Conservation (phyloP, 1,139 yeast species). For the Nadsonia starkeyi-henricii region DNA sequence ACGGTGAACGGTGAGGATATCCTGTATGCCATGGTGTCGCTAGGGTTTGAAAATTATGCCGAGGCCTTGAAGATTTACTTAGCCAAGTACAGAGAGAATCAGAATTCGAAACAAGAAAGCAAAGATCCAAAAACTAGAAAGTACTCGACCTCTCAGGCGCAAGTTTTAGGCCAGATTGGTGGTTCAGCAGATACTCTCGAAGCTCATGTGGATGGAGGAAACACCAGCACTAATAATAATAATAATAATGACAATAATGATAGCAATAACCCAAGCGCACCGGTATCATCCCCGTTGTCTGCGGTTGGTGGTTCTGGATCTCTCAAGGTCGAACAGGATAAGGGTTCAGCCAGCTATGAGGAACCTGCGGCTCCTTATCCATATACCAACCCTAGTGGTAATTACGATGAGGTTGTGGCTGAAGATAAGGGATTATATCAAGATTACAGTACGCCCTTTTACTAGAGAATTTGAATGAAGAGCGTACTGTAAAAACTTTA, state of each 20-base stretch:
- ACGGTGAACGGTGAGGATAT: constrained; percentile 64
- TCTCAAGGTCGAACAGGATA: not conserved
- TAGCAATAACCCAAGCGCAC: not conserved
- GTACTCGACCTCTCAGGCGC: not conserved
- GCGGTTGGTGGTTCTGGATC: not conserved
- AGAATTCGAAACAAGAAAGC: constrained; percentile 15
- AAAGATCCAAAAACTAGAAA: constrained; percentile 4
- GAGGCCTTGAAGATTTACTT: constrained; percentile 56
- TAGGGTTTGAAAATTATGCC: constrained; percentile 61
- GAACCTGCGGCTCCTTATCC: not conserved
- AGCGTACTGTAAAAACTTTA: too few species aligned
- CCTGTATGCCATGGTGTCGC: constrained; percentile 49
- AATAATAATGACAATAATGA: not conserved
- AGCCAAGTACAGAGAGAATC: constrained; percentile 46
- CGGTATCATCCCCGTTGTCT: not conserved
- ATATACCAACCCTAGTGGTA: not conserved
- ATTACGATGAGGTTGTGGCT: not conserved
- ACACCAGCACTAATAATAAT: not conserved
- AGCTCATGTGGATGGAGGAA: not conserved
- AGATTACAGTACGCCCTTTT: not conserved
- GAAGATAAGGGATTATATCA: not conserved
- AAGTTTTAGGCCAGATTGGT: not conserved
- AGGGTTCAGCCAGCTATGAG: not conserved
- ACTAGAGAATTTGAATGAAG: not conserved
- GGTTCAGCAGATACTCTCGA: not conserved